Evolutionary conservation across 2,329 filamentous ascomycete genomes (phyloP).

Genomic region (Aspergillus sp.): DNA sequence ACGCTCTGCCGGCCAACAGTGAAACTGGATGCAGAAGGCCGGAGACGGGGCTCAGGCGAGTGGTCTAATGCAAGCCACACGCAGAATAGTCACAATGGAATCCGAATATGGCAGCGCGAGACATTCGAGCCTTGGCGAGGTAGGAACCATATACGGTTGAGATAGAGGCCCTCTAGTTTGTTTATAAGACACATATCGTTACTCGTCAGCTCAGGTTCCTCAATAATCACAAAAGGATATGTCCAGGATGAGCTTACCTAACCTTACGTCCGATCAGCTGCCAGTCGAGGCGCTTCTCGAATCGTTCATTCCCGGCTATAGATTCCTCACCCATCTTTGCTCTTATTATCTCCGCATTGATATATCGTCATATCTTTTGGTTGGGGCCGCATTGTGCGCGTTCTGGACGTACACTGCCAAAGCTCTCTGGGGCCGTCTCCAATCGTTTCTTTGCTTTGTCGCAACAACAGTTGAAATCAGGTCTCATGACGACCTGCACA

Average conservation of each 20-base stretch:
- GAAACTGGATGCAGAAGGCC: conserved; percentile 3
- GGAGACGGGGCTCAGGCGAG: conserved; percentile 6
- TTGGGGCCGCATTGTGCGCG: conserved; percentile 39
- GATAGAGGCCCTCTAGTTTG: conserved; percentile 2
- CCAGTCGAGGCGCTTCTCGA: conserved; percentile 36
- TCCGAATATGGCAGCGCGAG: background rate
- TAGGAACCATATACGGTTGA: too few species aligned
- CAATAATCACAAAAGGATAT: conserved; percentile 1
- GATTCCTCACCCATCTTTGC: conserved; percentile 43
- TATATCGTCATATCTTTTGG: conserved; percentile 44
- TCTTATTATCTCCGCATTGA: conserved; percentile 43
- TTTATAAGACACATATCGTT: conserved; percentile 5
- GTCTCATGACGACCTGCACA: conserved; percentile 56
- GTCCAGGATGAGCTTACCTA: background rate
- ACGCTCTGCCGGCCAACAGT: background rate
- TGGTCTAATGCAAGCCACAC: conserved; percentile 4
- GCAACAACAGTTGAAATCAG: conserved; percentile 46
- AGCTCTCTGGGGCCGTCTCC: conserved; percentile 12
- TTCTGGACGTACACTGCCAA: conserved; percentile 25
- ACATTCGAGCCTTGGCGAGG: background rate
- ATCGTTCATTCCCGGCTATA: conserved; percentile 48
- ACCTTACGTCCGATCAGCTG: background rate
- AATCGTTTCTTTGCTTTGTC: conserved; percentile 38
- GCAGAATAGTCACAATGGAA: conserved; percentile 5
- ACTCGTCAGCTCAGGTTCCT: conserved; percentile 1